A percentile compares a stretch with the other conserved stretches of the same genome.
phyloP scores from a whole-genome alignment of 1,284 basidiomycete species.

The Rugosomyces carneus region DNA sequence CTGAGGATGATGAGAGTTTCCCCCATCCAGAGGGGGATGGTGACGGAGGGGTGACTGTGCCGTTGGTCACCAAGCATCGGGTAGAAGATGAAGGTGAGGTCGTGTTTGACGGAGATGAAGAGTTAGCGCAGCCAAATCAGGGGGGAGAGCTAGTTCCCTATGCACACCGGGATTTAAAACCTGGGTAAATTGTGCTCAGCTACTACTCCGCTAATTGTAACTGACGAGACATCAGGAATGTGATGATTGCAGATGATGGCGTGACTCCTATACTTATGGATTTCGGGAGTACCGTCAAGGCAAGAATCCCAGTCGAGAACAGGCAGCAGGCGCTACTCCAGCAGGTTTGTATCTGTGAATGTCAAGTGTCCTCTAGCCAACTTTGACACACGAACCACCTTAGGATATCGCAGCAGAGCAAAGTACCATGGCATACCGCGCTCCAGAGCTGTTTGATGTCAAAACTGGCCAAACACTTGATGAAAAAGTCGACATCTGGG shows the following conservation, averaged over 20 bases:
- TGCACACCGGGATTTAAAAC: constrained; percentile 96
- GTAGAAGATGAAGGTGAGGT: constrained; percentile 50
- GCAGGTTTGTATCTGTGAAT: constrained; percentile 46
- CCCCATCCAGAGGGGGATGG: constrained; percentile 67
- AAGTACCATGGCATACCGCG: constrained; percentile 94
- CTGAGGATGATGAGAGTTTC: constrained; percentile 57
- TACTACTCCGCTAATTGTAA: background rate
- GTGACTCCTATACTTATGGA: constrained; percentile 91
- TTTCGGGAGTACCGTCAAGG: constrained; percentile 86
- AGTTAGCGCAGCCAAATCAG: constrained; percentile 38
- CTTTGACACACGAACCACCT: constrained; percentile 1
- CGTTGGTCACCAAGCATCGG: constrained; percentile 44
- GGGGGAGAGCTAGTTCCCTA: constrained; percentile 73
- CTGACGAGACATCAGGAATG: constrained; percentile 55
- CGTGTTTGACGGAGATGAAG: constrained; percentile 77
- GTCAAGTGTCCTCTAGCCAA: background rate
- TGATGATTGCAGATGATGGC: constrained; percentile 94
- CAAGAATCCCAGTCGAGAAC: constrained; percentile 72
- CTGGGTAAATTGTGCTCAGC: constrained; percentile 56
- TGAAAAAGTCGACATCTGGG: constrained; percentile 96
- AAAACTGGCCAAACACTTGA: constrained; percentile 85
- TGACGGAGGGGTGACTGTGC: constrained; percentile 46
- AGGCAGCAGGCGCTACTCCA: constrained; percentile 84
- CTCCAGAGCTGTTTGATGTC: constrained; percentile 93
- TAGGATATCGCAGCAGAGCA: constrained; percentile 93